Evolutionary conservation across 2,329 filamentous ascomycete genomes (phyloP), one percentile per base, ranked within the genome.

Genomic region (Diaporthe vaccinii): DNA sequence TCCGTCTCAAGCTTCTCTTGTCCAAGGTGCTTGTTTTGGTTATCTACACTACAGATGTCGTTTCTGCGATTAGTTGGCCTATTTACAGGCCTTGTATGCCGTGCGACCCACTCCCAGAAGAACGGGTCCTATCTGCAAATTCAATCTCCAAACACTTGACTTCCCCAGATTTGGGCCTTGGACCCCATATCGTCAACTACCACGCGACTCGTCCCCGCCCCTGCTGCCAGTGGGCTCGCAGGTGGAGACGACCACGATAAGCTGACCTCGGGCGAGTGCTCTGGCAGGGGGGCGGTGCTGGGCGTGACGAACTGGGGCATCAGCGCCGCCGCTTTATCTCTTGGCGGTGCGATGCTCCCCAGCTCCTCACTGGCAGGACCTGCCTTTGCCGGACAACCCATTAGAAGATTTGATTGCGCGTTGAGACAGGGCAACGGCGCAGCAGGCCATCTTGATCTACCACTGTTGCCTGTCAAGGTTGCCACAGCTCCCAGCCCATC

Each of bases 231-330:
- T 69, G 59, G 65, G 34, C 39, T 74, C n/a, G 20, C 46, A 34
- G 62, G 72, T 74, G 72, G 72, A 58, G 72, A 39, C 14, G 41
- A 20, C 49, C 49, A 39, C 53, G 72, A 74, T 74, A 74, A 74
- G 61, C 61, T 57, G 65, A 68, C 65, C 7, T 14, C 31, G 46
- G 65, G 46, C 44, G 39, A 69, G 28, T 22, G 51, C 10, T n/a
- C 20, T 22, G 58, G 62, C 28, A 36, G 39, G 39, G 51, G 49
- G 31, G 51, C 61, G 17, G 61, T 44, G 39, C 51, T 74, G 41
- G 65, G 62, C 72, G 72, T 69, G 36, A 68, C 65, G 14, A 68
- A 68, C 65, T 68, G 46, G 65, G 65, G 15, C 65, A 68, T 65
- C 46, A 68, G 65, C 46, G 65, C 65, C 61, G 61, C 61, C 65